Conservation (phyloP, 2,329 filamentous ascomycete genomes). For the Kalmusia sp. region DNA sequence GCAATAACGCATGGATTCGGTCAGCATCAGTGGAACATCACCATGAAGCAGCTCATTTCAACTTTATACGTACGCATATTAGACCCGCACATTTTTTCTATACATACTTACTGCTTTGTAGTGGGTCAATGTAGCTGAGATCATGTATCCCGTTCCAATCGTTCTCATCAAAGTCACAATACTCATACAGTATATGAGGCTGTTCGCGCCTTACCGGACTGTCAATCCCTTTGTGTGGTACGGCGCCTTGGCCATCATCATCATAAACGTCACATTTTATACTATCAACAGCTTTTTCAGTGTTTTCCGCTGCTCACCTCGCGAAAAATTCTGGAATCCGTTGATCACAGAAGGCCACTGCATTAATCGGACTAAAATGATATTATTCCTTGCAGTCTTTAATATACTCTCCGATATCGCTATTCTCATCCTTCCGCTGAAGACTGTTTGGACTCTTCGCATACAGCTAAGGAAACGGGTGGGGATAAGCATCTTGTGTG, state of each 20-base stretch:
- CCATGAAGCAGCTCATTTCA: background rate
- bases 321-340: conserved; percentile 16
- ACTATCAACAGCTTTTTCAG: background rate
- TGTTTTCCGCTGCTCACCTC: conserved; percentile 8
- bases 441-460: conserved; percentile 12
- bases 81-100: too few species aligned
- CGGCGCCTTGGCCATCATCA: conserved; percentile 9
- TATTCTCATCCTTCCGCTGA: conserved; percentile 12
- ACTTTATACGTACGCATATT: conserved; percentile 1
- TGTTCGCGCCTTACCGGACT: conserved; percentile 8
- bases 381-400: background rate
- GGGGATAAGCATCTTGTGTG: too few species aligned
- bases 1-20: conserved; percentile 3
- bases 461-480: too few species aligned
- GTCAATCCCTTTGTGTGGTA: conserved; percentile 10
- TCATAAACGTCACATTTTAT: conserved; percentile 9
- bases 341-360: background rate
- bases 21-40: conserved; percentile 15
- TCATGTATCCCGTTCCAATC: conserved; percentile 5
- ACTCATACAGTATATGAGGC: conserved; percentile 12
- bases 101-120: too few species aligned
- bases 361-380: conserved; percentile 1
- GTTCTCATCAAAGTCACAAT: conserved; percentile 14
- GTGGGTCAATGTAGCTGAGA: conserved; percentile 11
- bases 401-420: conserved; percentile 14